Base-by-base conservation (phyloP, 1,284 basidiomycete genomes). In the Hymenochaete sp. region DNA sequence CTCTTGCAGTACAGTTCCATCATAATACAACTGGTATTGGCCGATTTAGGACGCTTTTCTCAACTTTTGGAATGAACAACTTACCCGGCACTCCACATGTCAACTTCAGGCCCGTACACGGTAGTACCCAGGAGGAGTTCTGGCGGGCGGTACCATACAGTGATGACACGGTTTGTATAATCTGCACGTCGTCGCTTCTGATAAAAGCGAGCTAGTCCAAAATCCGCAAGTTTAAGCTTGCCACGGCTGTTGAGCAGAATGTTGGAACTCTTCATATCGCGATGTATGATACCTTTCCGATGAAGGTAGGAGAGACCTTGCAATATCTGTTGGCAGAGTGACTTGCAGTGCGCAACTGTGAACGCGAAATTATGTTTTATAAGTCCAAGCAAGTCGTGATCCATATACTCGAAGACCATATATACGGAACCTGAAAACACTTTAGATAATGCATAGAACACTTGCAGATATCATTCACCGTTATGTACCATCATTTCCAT, bases 401-500 rank as follows among this genome's bases (percentile, higher is more conserved):
- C 93, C 89, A 98, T 93, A 63, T 99, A 99, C 64, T 98, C 93
- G 59, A 98, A 93, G 22, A 99, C 95, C 93, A 98, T 98, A 66
- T 93, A 97, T 16, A 97, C 91, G 33, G 88, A 87, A 45, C 91
- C 93, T 93, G 43, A 39, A 14, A 42, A 24, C n/a, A n/a, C n/a
- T 25, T 48, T 58, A 42, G 43, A 39, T 51, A 54, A 43, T 36
- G 46, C 42, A 28, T 37, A 5, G 22, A 8, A 39, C 19, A 36
- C 37, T 7, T 16, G 42, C 10, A 38, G 28, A 40, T 25, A 24
- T 43, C 31, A 29, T 44, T 11, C 56, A 93, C 93, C 91, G 55
- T 89, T 89, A 0, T 92, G 91, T 1, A 98, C 93, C 84, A 99
- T 93, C 90, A 99, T 98, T 66, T 99, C 97, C 53, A 87, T 81